Evolutionary conservation across 768 basidiomycete species (phyloP).

Genomic region (Pulveroboletus sp.): DNA sequence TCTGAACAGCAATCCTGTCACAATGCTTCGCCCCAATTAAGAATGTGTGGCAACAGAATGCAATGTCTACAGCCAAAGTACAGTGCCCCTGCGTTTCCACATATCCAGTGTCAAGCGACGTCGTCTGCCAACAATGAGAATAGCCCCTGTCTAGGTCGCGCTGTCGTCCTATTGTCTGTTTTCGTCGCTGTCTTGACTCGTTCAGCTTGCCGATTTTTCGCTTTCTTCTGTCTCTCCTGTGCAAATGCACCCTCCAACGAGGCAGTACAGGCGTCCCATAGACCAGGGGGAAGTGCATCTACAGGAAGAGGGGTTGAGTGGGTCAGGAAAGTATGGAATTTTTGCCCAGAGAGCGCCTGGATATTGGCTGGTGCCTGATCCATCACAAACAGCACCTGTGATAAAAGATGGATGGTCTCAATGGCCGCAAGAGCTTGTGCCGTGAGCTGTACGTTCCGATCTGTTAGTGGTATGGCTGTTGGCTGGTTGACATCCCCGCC

Average conservation of each 20-base stretch:
- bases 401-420: constrained; percentile 56
- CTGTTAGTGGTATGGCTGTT: constrained; percentile 33
- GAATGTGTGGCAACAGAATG: not conserved
- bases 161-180: constrained; percentile 19
- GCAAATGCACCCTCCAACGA: constrained; percentile 47
- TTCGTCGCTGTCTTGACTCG: constrained; percentile 12
- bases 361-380: constrained; percentile 43
- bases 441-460: constrained; percentile 62
- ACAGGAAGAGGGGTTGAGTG: constrained; percentile 18
- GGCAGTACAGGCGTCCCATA: constrained; percentile 46
- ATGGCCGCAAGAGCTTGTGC: constrained; percentile 60
- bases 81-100: not conserved
- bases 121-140: constrained; percentile 43
- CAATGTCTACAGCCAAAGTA: not conserved
- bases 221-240: constrained; percentile 44
- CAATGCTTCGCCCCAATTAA: too few relatives aligned
- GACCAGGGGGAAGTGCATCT: constrained; percentile 24
- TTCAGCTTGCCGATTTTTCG: constrained; percentile 32
- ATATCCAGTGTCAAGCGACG: constrained; percentile 25
- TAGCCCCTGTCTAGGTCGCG: constrained; percentile 14
- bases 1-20: not conserved
- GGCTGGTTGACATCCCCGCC: constrained; percentile 14
- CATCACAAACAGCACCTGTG: constrained; percentile 56
- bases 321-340: constrained; percentile 53
- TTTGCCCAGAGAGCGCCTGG: constrained; percentile 52